Conservation (phyloP, 768 basidiomycete genomes). For the Agrocybe pediades region DNA sequence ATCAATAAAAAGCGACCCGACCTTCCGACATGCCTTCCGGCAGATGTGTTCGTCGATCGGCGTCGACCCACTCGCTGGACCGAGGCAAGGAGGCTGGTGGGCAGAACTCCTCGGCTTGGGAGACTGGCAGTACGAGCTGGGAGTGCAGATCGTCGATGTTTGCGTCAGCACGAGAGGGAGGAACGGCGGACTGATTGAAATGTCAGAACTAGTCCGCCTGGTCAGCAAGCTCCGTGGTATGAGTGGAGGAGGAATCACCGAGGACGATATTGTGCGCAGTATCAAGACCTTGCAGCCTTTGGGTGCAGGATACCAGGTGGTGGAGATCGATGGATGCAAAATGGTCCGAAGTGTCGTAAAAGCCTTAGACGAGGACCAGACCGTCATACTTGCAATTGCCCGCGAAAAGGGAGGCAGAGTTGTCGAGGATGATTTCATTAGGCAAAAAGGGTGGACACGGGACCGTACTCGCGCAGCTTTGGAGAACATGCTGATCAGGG, state of each 20-base stretch:
- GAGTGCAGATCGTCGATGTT: constrained; percentile 92
- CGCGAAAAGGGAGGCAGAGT: constrained; percentile 70
- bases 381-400: constrained; percentile 76
- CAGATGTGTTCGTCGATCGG: constrained; percentile 95
- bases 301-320: constrained; percentile 88
- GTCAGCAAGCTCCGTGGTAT: constrained; percentile 78
- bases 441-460: constrained; percentile 71
- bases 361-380: constrained; percentile 89
- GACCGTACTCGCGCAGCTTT: constrained; percentile 78
- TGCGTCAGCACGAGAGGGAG: constrained; percentile 85
- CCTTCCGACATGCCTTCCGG: constrained; percentile 90
- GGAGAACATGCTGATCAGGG: constrained; percentile 87
- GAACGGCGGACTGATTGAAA: constrained; percentile 92
- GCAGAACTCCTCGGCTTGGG: constrained; percentile 84
- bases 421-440: constrained; percentile 61
- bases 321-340: constrained; percentile 71
- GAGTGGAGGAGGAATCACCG: constrained; percentile 68
- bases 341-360: constrained; percentile 90
- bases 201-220: constrained; percentile 80
- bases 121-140: constrained; percentile 96
- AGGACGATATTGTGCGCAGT: constrained; percentile 81
- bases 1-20: constrained; percentile 80
- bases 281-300: constrained; percentile 88
- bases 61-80: constrained; percentile 91
- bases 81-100: constrained; percentile 89